These are phyloP conservation scores for Ammopiptanthus mongolicus DNA, from an alignment of 306 rosid genomes.

Conservation along the genomic window DNA sequence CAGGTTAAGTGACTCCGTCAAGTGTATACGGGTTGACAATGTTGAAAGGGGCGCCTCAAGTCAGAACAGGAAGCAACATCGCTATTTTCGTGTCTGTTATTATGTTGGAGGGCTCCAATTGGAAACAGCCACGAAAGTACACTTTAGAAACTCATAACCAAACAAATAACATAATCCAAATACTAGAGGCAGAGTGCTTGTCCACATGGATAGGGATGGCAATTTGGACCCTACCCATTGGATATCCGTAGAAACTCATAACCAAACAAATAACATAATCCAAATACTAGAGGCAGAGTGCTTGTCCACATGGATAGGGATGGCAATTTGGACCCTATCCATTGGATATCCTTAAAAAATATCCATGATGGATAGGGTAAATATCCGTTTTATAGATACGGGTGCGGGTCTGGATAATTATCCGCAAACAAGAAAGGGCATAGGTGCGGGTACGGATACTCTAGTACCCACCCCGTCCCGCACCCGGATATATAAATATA, in stretches of 20 bases:
- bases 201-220: too few species aligned
- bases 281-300: slow-evolving; percentile 10
- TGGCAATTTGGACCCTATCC: too few species aligned
- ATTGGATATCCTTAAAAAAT: too few species aligned
- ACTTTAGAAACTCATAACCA: slow-evolving; percentile 16
- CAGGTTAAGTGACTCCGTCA: not conserved
- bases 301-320: slow-evolving; percentile 31
- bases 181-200: not conserved
- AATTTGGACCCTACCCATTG: too few species aligned
- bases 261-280: slow-evolving; percentile 28
- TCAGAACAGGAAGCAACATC: not conserved
- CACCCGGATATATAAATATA: too few species aligned
- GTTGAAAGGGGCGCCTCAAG: not conserved
- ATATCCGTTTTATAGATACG: too few species aligned
- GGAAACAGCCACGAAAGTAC: slow-evolving; percentile 7
- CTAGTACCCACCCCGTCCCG: too few species aligned
- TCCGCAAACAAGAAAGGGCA: too few species aligned
- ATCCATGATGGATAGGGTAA: too few species aligned
- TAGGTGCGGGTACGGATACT: too few species aligned
- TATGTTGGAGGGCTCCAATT: slow-evolving; percentile 21
- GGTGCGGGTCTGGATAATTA: too few species aligned
- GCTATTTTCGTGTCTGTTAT: slow-evolving; percentile 4
- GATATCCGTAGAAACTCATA: slow-evolving; percentile 17
- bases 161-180: slow-evolving; percentile 34
- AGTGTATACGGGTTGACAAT: not conserved